These are phyloP conservation scores for Salisapilia sapeloensis DNA, from an alignment of 352 stramenopile genomes.

Conservation along the genomic window DNA sequence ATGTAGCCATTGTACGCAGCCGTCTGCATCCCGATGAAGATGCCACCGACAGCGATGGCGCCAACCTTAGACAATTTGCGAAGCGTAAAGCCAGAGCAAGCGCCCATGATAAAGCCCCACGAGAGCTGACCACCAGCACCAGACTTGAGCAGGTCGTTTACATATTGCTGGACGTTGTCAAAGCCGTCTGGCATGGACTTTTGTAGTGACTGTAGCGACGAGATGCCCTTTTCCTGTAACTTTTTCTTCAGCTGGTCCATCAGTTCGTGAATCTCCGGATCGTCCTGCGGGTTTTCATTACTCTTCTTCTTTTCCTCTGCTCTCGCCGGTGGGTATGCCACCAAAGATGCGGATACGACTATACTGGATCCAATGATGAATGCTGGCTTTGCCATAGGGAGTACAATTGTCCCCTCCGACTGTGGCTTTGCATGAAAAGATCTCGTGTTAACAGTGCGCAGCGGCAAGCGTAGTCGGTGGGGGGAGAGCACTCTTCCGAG, in stretches of 20 bases:
- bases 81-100: constrained; percentile 78
- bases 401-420: too few relatives aligned
- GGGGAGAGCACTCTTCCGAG: too few relatives aligned
- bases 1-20: constrained; percentile 84
- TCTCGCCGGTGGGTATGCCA: too few relatives aligned
- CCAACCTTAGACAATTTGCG: constrained; percentile 86
- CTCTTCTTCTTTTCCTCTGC: too few relatives aligned
- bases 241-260: constrained; percentile 48
- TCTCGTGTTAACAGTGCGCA: too few relatives aligned
- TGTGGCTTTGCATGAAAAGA: too few relatives aligned
- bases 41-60: constrained; percentile 60
- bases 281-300: too few relatives aligned
- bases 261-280: too few relatives aligned
- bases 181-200: constrained; percentile 17
- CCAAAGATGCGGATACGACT: too few relatives aligned
- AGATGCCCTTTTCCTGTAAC: constrained; percentile 16
- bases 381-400: too few relatives aligned
- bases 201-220: constrained; percentile 15
- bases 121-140: constrained; percentile 67
- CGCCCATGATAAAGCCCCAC: constrained; percentile 83
- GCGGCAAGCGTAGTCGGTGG: too few relatives aligned
- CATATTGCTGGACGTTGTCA: constrained; percentile 25
- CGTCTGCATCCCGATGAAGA: constrained; percentile 81
- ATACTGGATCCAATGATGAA: too few relatives aligned
- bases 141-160: constrained; percentile 43